A percentile compares a stretch with the other conserved stretches of the same genome.
These are phyloP conservation scores for Clarireedia hainanense DNA, from an alignment of 2,329 filamentous ascomycete species.

Conservation along the genomic window DNA sequence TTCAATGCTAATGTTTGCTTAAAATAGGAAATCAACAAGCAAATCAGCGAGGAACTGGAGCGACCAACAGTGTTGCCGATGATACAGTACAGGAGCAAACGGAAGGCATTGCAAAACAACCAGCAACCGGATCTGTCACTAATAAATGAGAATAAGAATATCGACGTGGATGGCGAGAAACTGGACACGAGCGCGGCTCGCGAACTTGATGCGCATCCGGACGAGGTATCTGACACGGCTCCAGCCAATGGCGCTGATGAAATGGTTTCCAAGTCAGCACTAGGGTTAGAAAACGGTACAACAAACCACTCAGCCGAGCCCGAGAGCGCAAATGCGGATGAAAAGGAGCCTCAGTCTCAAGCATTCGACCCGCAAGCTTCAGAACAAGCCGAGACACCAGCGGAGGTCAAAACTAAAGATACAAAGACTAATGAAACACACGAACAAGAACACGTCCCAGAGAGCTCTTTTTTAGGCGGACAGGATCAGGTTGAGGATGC, in stretches of 20 bases:
- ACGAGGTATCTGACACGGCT: not conserved
- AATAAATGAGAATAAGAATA: not conserved
- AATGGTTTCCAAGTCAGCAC: not conserved
- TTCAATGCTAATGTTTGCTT: not conserved
- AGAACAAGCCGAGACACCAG: too few relatives aligned
- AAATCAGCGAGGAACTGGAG: conserved; percentile 23
- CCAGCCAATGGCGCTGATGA: not conserved
- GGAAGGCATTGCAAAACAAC: conserved; percentile 9
- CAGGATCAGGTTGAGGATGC: not conserved
- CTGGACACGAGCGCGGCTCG: not conserved
- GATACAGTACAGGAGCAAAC: conserved; percentile 19
- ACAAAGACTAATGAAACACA: too few relatives aligned
- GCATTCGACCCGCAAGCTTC: not conserved
- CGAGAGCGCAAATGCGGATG: not conserved
- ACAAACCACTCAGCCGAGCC: not conserved
- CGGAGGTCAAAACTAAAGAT: too few relatives aligned
- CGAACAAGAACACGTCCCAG: too few relatives aligned
- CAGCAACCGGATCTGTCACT: not conserved
- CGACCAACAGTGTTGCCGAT: conserved; percentile 20
- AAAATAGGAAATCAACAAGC: conserved; percentile 21
- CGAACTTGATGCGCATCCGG: not conserved
- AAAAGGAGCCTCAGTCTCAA: not conserved
- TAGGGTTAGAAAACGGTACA: not conserved
- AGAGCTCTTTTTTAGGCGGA: too few relatives aligned
- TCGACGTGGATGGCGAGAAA: not conserved